Evolutionary conservation across 306 rosid genomes (phyloP).

Genomic region (Rosa lucieae): DNA sequence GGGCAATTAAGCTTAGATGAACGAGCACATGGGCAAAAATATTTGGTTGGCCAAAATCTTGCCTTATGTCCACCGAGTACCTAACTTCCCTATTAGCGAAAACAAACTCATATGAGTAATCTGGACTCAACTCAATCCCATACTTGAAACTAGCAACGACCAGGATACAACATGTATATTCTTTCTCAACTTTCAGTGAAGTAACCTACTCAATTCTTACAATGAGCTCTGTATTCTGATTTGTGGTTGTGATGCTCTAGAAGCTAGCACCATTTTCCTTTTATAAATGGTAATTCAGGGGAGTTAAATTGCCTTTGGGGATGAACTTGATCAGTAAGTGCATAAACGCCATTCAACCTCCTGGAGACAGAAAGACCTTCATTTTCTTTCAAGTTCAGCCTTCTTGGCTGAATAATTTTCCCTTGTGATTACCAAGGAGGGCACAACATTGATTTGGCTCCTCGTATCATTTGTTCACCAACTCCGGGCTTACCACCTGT

Average conservation of each 20-base stretch:
- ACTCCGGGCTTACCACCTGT: neutral
- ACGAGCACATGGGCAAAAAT: neutral
- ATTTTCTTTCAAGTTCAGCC: neutral
- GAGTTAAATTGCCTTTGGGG: neutral
- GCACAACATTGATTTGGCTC: neutral
- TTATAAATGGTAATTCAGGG: neutral
- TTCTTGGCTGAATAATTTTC: neutral
- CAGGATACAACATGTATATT: neutral
- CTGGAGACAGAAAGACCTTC: neutral
- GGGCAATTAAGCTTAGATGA: neutral
- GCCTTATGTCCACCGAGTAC: neutral
- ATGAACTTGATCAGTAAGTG: neutral
- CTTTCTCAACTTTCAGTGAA: neutral
- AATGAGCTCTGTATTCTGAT: neutral
- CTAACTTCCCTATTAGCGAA: neutral
- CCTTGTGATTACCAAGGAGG: neutral
- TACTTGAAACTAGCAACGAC: neutral
- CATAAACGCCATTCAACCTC: neutral
- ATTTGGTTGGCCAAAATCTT: neutral
- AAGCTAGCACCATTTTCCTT: neutral
- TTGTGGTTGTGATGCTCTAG: neutral
- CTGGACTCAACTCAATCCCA: neutral
- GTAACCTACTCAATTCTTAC: conserved; percentile 4
- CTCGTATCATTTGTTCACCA: neutral
- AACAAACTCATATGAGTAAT: neutral